Base-by-base conservation (phyloP, 768 basidiomycete genomes). In the Amanita molliuscula region DNA sequence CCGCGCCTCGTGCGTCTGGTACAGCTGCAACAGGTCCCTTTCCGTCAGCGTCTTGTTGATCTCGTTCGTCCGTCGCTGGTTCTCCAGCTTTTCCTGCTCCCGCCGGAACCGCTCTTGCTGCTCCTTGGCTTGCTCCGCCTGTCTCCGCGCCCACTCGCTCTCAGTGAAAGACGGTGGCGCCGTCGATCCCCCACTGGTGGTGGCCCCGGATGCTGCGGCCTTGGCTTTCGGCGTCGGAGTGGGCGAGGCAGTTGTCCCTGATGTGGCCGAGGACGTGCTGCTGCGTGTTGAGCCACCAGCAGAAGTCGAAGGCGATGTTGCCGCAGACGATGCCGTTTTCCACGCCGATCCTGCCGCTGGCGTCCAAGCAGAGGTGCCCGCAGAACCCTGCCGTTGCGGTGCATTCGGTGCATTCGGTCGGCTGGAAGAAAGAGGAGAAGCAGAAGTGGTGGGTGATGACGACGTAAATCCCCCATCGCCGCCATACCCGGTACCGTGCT, bases 71-170 rank as follows among this genome's bases (percentile, higher is more conserved):
- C 74, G 59, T 33, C 76, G 65, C 53, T 79, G 76, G 37, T 79
- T 74, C 58, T 82, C 81, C 48, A 73, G 37, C 38, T 72, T 68
- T 61, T 83, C 82, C 60, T 88, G 83, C 61, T 85, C 81, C 51
- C 71, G 71, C 38, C 75, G 76, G 65, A 86, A 88, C 48, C 69
- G 70, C 67, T 86, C 84, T 58, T 82, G 79, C 60, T 84, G 85
- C 53, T 74, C 70, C 41, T 77, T 72, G 25, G 75, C 75, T 26
- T 79, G 75, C 57, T 85, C 81, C 18, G 73, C 79, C 53, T 83
- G 80, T 13, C 77, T 77, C 26, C 81, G 77, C 16, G 73, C 67
- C 75, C 82, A 80, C 47, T 84, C 81, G 4, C 72, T 70, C 54
- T 81, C 76, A 9, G 70, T 56, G 18, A 64, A 29, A 13, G 58